Evolutionary conservation across 176 grass and related monocot species (phyloP), one percentile per base, ranked within the genome.

Genomic region (Metroxylon sagu): DNA sequence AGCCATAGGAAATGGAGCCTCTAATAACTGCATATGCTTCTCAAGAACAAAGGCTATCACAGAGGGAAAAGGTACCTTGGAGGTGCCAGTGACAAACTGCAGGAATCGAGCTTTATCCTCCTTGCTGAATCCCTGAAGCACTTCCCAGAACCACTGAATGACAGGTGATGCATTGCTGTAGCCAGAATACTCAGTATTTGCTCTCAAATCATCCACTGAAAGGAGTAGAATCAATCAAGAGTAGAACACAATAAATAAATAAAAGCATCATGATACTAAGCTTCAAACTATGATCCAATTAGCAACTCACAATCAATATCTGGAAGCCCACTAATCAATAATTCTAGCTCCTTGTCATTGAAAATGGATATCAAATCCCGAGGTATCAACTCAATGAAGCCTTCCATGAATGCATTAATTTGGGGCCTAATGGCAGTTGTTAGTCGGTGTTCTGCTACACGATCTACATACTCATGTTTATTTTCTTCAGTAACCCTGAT

Each of bases 121-220:
- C 73, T 98, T 93, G 71, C 84, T 98, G 63, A 98, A 85, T 12
- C 76, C 82, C 69, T 92, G 94, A 62, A 98, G 84, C 18, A 93
- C 83, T 80, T 93, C 94, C 94, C 94, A 98, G 67, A 98, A 98
- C 94, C 94, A 98, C 48, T 98, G 94, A 76, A 89, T 92, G 16
- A 98, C 94, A 26, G 88, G 88, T 55, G 88, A 92, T 39, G 81
- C 94, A 76, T 87, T 98, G 61, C 84, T 98, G 66, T 98, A 93
- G 50, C 94, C 94, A 62, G 88, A 98, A 68, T 98, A 98, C 67
- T 98, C 94, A 2, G 94, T 93, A 80, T 93, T 93, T 71, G 82
- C 76, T 66, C 83, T 92, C 49, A 98, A 80, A 73, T 98, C 94
- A 17, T 98, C 94, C 94, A 43, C 35, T 43, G 35, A 43, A 43